Conservation (phyloP, 2,329 filamentous ascomycete species). For the Annulohypoxylon truncatum region DNA sequence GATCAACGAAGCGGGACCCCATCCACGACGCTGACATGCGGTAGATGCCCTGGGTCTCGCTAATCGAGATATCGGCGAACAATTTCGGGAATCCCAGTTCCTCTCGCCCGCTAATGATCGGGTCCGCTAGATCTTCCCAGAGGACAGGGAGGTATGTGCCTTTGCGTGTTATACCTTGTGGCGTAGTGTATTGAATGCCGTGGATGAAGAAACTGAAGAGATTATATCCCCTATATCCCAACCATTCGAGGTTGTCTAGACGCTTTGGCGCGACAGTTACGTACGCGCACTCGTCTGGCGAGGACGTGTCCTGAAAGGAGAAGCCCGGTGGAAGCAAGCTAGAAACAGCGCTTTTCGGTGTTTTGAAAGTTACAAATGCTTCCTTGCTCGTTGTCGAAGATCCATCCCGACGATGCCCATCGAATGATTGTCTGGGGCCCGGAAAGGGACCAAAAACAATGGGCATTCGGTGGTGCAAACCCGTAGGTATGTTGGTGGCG, state of each 20-base stretch:
- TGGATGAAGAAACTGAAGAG: constrained; percentile 23
- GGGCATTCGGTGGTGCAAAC: constrained; percentile 22
- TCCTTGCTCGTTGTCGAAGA: constrained; percentile 14
- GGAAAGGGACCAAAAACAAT: constrained; percentile 21
- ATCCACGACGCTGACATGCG: constrained; percentile 16
- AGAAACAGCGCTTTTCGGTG: background rate
- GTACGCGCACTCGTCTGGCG: constrained; percentile 3
- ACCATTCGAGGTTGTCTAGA: constrained; percentile 21
- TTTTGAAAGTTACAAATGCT: constrained; percentile 23
- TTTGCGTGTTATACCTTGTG: background rate
- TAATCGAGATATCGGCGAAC: constrained; percentile 19
- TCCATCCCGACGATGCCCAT: constrained; percentile 11
- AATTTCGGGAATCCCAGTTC: constrained; percentile 24
- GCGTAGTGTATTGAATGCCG: constrained; percentile 11
- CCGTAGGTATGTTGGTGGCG: background rate
- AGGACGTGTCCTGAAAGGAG: constrained; percentile 9
- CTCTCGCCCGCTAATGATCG: constrained; percentile 24
- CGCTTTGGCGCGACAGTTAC: constrained; percentile 17
- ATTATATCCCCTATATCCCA: constrained; percentile 23
- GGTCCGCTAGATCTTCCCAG: constrained; percentile 24
- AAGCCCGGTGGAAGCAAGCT: constrained; percentile 16
- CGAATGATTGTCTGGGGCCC: constrained; percentile 21
- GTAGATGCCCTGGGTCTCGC: constrained; percentile 10
- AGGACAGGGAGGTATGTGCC: constrained; percentile 27
- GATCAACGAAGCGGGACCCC: constrained; percentile 15